Conservation (phyloP, 1,284 basidiomycete genomes). For the Cystobasidiaceae sp. region DNA sequence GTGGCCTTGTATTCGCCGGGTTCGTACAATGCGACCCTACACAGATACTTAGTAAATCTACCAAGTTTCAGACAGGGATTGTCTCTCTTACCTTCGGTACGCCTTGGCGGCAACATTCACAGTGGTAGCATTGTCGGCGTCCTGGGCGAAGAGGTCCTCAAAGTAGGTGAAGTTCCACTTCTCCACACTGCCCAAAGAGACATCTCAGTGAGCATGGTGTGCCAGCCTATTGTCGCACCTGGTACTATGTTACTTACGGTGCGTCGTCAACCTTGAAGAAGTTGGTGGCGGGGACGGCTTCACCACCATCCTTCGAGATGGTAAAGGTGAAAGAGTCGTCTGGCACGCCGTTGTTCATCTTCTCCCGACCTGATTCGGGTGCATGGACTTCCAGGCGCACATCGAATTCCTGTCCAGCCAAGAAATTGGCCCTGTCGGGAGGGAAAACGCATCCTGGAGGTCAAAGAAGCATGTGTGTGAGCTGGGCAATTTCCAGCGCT, state of each 20-base stretch:
- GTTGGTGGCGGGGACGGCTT: constrained; percentile 44
- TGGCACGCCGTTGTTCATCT: constrained; percentile 48
- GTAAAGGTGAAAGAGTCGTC: constrained; percentile 44
- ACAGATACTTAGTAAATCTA: no score
- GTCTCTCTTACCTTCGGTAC: constrained; percentile 49
- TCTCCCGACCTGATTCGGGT: constrained; percentile 48
- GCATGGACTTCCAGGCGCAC: constrained; percentile 49
- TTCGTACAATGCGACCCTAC: constrained; percentile 41
- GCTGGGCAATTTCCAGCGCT: constrained; percentile 41
- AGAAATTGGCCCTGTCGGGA: constrained; percentile 45
- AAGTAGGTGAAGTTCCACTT: constrained; percentile 26
- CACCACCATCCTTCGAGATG: constrained; percentile 42
- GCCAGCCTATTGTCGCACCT: background rate
- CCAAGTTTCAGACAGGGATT: no score
- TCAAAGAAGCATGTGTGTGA: constrained; percentile 10
- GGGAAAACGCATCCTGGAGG: constrained; percentile 47
- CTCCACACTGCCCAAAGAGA: constrained; percentile 42
- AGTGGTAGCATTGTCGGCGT: constrained; percentile 42
- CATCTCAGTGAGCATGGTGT: constrained; percentile 40
- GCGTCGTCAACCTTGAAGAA: constrained; percentile 41
- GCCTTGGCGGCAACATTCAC: constrained; percentile 49
- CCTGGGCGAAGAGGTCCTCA: constrained; percentile 47
- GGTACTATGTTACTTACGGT: constrained; percentile 2
- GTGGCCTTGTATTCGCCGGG: constrained; percentile 11
- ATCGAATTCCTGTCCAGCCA: constrained; percentile 46